phyloP scores from a whole-genome alignment of 805 yeast species.

The Candida peoriensis region DNA sequence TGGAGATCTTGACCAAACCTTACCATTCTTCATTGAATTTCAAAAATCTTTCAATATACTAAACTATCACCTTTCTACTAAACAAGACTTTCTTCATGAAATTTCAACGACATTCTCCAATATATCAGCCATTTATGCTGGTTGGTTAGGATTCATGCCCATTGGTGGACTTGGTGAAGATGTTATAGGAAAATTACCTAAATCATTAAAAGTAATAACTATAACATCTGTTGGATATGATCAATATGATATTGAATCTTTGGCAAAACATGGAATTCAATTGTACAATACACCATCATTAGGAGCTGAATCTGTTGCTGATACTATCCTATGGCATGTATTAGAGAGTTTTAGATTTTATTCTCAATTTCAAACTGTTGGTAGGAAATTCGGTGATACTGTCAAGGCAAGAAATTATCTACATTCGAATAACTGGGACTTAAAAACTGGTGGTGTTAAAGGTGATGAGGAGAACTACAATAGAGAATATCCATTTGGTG shows the following conservation, averaged over 20 bases:
- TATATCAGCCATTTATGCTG: constrained; percentile 51
- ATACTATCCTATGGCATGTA: constrained; percentile 52
- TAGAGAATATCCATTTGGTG: constrained; percentile 34
- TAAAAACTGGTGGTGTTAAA: constrained; percentile 2
- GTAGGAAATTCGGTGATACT: constrained; percentile 34
- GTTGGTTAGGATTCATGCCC: constrained; percentile 49
- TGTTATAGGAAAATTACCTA: constrained; percentile 40
- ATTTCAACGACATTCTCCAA: constrained; percentile 31
- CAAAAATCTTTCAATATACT: constrained; percentile 29
- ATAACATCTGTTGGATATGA: constrained; percentile 58
- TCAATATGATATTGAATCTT: constrained; percentile 37
- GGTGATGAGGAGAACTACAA: constrained; percentile 9
- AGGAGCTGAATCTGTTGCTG: constrained; percentile 62
- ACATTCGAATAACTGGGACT: constrained; percentile 24
- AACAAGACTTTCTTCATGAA: constrained; percentile 35
- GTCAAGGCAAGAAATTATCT: constrained; percentile 33
- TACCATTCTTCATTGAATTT: constrained; percentile 34
- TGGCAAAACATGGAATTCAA: constrained; percentile 35
- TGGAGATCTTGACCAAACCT: constrained; percentile 35
- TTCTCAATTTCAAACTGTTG: constrained; percentile 29
- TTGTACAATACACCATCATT: constrained; percentile 41
- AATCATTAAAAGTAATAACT: constrained; percentile 40
- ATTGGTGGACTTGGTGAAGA: constrained; percentile 46
- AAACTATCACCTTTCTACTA: constrained; percentile 30
- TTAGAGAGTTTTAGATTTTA: constrained; percentile 51